Conservation (phyloP, 768 basidiomycete genomes). For the Epithele typhae region DNA sequence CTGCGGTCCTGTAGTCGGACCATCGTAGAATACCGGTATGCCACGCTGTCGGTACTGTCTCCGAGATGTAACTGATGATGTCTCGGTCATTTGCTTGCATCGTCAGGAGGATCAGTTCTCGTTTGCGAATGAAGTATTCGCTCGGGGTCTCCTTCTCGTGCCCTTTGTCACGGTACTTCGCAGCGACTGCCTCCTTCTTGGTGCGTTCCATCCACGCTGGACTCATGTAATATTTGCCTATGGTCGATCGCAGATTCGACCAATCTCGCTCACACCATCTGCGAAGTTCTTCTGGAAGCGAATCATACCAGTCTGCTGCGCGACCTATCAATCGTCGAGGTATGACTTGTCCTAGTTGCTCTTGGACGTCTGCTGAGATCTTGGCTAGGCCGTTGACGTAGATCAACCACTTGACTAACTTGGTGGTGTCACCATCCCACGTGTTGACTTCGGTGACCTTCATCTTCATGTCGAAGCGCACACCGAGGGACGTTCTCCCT, state of each 20-base stretch:
- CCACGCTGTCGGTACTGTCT: conserved; percentile 29
- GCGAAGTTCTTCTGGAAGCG: conserved; percentile 11
- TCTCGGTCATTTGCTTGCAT: conserved; percentile 23
- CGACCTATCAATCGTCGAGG: conserved; percentile 24
- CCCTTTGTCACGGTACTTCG: conserved; percentile 25
- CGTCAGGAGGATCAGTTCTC: conserved; percentile 18
- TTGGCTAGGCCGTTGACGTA: conserved; percentile 25
- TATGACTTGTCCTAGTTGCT: conserved; percentile 28
- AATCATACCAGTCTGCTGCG: conserved; percentile 31
- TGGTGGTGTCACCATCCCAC: conserved; percentile 31
- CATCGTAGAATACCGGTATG: conserved; percentile 14
- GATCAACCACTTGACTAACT: conserved; percentile 25
- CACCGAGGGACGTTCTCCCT: no score
- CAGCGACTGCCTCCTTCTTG: conserved; percentile 23
- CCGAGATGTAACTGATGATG: conserved; percentile 33
- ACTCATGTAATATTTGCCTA: conserved; percentile 32
- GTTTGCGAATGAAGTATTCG: conserved; percentile 32
- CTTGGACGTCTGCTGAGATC: conserved; percentile 16
- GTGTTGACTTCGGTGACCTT: conserved; percentile 27
- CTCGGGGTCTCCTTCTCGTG: conserved; percentile 28
- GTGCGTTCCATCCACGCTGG: conserved; percentile 27
- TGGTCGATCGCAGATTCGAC: conserved; percentile 23
- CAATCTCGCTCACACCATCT: conserved; percentile 24
- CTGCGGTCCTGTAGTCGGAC: not conserved
- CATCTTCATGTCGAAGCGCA: conserved; percentile 30